Evolutionary conservation across 2,329 filamentous ascomycete genomes (phyloP).

Genomic region (Fusarium abutilonis): DNA sequence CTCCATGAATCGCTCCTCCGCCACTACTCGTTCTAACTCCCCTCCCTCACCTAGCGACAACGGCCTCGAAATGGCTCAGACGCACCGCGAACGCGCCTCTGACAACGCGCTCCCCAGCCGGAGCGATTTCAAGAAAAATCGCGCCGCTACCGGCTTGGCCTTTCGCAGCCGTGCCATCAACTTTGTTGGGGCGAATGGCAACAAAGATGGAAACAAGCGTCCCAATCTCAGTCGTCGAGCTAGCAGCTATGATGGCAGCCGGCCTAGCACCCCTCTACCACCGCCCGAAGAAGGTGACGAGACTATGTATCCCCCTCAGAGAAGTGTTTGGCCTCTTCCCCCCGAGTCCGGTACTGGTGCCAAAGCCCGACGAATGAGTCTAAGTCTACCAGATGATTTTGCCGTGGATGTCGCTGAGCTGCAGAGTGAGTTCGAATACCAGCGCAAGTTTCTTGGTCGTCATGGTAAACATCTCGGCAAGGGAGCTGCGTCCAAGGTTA

Average conservation of each 20-base stretch:
- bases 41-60: constrained; percentile 61
- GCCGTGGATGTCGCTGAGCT: constrained; percentile 76
- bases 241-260: constrained; percentile 60
- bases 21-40: constrained; percentile 59
- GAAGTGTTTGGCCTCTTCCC: constrained; percentile 66
- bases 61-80: constrained; percentile 55
- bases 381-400: constrained; percentile 78
- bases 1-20: constrained; percentile 58
- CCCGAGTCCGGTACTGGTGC: constrained; percentile 77
- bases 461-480: constrained; percentile 81
- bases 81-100: constrained; percentile 37
- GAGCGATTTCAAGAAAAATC: constrained; percentile 62
- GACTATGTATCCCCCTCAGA: constrained; percentile 52
- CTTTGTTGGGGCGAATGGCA: constrained; percentile 52
- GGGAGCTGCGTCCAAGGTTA: constrained; percentile 84
- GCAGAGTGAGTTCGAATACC: constrained; percentile 74
- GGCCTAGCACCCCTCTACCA: constrained; percentile 39
- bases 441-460: constrained; percentile 75
- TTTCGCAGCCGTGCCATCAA: constrained; percentile 60
- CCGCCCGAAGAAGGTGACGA: constrained; percentile 37
- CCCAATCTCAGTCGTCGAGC: constrained; percentile 51
- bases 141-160: constrained; percentile 61
- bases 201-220: constrained; percentile 38
- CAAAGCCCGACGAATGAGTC: constrained; percentile 80
- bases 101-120: constrained; percentile 53